Evolutionary conservation across 106 monocot genomes (phyloP), one percentile per base, ranked within the genome.

Genomic region (Platanthera zijinensis): DNA sequence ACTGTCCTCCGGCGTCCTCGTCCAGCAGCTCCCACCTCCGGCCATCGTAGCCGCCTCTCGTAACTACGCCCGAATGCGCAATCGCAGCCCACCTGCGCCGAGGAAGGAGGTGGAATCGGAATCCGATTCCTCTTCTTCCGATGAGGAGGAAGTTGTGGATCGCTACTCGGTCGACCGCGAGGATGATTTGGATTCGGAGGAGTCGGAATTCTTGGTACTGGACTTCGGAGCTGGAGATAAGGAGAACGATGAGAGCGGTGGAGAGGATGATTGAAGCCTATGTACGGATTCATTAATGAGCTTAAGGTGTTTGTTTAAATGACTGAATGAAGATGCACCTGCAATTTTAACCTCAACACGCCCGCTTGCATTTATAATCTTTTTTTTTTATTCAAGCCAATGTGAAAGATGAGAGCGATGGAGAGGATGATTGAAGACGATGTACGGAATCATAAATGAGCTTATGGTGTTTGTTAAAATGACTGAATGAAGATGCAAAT

Each of bases 51-150:
- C 22, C 21, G 72, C 11, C 51, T 51, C 51, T 72, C 72, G 72
- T 21, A 13, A n/a, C 72, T 72, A 72, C 51, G 72, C 51, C n/a
- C 51, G 72, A 50, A 72, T 72, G 72, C 72, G 72, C 72, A 72
- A 51, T 21, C 72, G 72, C 72, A 51, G 49, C 49, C 72, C 72
- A 21, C 72, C 72, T 6, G 1, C 18, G 8, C 10, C 50, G 51
- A 50, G 15, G 48, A n/a, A 18, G 72, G 50, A 50, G 50, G 3
- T 51, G 72, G 51, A 51, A 21, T 72, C 72, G 19, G 21, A 72
- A 15, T 72, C 51, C 22, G 72, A 72, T 12, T 22, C 72, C 2
- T 72, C 72, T 50, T 72, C 72, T 21, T 72, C 72, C 10, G 72
- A 72, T 2, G 21, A 72, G 51, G 72, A 72, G 0, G 51, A 51